These are phyloP conservation scores for Xylaria sp. DNA, from an alignment of 2,329 filamentous ascomycete species.

Conservation along the genomic window DNA sequence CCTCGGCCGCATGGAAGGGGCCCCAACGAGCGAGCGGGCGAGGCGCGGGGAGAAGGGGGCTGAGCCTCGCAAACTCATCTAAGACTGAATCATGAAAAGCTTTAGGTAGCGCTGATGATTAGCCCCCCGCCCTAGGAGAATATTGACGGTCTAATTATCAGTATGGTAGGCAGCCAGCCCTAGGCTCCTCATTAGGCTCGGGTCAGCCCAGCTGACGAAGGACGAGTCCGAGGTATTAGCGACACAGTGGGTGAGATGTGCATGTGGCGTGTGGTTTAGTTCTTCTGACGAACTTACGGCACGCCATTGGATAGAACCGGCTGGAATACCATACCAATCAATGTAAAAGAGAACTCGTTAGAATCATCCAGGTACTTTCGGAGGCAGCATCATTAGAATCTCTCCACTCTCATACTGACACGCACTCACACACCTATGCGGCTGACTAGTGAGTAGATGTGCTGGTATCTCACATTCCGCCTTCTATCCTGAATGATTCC, in stretches of 20 bases:
- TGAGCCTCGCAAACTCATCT: not conserved
- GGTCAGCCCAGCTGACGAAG: conserved; percentile 25
- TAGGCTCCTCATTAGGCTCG: not conserved
- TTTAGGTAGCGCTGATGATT: conserved; percentile 10
- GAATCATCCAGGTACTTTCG: conserved; percentile 16
- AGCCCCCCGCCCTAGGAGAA: not conserved
- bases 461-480: not conserved
- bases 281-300: not conserved
- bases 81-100: conserved; percentile 27
- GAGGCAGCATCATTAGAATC: conserved; percentile 7
- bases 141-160: not conserved
- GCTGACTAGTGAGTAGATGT: conserved; percentile 33
- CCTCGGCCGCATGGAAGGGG: not conserved
- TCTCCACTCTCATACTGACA: conserved; percentile 29
- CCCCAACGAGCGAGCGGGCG: not conserved
- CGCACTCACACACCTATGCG: not conserved
- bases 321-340: not conserved
- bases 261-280: conserved; percentile 12
- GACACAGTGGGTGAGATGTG: conserved; percentile 26
- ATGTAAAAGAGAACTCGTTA: conserved; percentile 6
- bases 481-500: not conserved
- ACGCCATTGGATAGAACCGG: conserved; percentile 15
- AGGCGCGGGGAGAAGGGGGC: conserved; percentile 13
- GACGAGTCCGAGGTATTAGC: conserved; percentile 7
- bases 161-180: not conserved